Evolutionary conservation across 2,329 filamentous ascomycete species (phyloP), one percentile per base, ranked within the genome.

Genomic region (Teratosphaeria zuluensis): DNA sequence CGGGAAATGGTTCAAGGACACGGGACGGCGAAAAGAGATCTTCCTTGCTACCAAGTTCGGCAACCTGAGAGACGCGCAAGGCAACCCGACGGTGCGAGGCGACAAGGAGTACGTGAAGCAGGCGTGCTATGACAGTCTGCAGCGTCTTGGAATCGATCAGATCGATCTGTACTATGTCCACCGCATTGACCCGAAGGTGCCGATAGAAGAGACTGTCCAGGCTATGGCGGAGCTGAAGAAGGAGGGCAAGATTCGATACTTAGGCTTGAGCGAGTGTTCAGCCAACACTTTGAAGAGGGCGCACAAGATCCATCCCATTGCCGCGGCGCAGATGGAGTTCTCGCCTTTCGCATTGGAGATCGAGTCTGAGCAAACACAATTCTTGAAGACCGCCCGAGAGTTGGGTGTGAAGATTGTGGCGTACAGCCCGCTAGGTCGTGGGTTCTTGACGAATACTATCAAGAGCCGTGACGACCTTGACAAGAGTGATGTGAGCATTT

Each of bases 261-360:
- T 84, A 2, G 80, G 80, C 1, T 68, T 84, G 6, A 78, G 74
- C 12, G 79, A 80, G 62, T 76, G 77, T 57, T 76, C 74, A 30
- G 76, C 78, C 4, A 69, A 71, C 7, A 79, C 80, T 0, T 73
- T 84, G 38, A 75, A 77, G 5, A 75, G 80, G 19, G 81, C 82
- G 4, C 66, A 71, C 66, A 73, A 71, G 14, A 71, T 83, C 3
- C 74, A 78, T 58, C 79, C 75, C 5, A 78, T 84, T 56, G 70
- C 76, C 4, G 78, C 77, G 8, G 76, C 80, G n/a, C 80, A 84
- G 69, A 74, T 81, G 54, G 81, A 82, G 63, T 82, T 80, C 68
- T 78, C 73, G 2, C 74, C 77, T 0, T 81, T 81, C 63, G 72
- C 72, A 1, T 68, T 75, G 6, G 78, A 81, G 48, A 80, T 83